Evolutionary conservation across 176 grass and related monocot species (phyloP).

Genomic region (Triticum monococcum): DNA sequence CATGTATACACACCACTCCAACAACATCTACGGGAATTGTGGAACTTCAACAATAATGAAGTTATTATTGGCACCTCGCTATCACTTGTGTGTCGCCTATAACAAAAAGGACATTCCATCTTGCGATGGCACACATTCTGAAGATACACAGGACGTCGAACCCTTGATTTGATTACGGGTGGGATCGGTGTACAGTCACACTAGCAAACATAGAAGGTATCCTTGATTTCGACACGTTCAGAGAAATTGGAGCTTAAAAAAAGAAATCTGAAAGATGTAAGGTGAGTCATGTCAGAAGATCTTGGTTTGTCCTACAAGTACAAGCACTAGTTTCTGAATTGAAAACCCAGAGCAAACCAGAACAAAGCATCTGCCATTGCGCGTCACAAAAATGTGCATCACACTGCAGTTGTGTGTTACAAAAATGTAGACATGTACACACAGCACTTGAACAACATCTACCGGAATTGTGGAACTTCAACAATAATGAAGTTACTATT

Average conservation of each 20-base stretch:
- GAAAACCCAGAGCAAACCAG: not conserved
- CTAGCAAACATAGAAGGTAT: not conserved
- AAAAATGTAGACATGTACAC: too few relatives aligned
- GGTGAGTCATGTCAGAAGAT: not conserved
- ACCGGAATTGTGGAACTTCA: too few relatives aligned
- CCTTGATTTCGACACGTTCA: not conserved
- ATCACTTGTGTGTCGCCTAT: not conserved
- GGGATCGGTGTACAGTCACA: not conserved
- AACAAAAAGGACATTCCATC: not conserved
- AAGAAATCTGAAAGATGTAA: constrained; percentile 5
- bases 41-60: not conserved
- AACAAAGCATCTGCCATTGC: not conserved
- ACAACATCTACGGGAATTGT: not conserved
- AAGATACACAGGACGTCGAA: too few relatives aligned
- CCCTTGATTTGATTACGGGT: not conserved
- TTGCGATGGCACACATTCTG: too few relatives aligned
- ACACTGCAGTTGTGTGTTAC: not conserved
- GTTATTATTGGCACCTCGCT: not conserved
- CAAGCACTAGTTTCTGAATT: not conserved
- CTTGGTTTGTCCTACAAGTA: not conserved
- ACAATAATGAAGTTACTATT: too few relatives aligned
- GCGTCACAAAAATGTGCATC: not conserved
- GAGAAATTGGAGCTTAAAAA: not conserved
- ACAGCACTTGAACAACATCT: too few relatives aligned
- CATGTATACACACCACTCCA: not conserved